These are phyloP conservation scores for Kodamaea sagamina DNA, from an alignment of 805 yeast species.

Conservation along the genomic window DNA sequence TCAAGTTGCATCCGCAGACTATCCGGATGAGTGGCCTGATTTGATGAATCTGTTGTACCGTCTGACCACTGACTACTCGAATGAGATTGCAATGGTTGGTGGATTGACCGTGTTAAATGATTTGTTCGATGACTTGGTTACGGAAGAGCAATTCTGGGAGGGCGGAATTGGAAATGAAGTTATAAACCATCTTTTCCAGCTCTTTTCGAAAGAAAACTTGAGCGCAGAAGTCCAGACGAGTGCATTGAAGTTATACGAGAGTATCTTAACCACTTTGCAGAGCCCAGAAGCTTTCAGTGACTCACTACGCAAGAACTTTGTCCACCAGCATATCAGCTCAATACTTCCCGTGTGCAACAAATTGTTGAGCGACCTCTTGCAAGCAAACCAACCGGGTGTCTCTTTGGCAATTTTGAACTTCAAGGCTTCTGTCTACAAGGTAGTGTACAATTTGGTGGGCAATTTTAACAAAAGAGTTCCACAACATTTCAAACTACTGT, in stretches of 20 bases:
- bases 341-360: conserved; percentile 21
- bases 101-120: conserved; percentile 67
- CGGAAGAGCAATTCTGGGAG: conserved; percentile 84
- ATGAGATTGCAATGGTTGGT: conserved; percentile 46
- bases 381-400: background rate
- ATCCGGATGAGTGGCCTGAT: conserved; percentile 95
- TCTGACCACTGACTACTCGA: conserved; percentile 32
- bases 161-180: conserved; percentile 64
- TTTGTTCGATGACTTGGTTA: conserved; percentile 79
- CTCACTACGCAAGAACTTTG: conserved; percentile 37
- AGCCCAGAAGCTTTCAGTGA: conserved; percentile 48
- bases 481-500: conserved; percentile 15
- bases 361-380: conserved; percentile 21
- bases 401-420: conserved; percentile 22
- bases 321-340: conserved; percentile 23
- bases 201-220: conserved; percentile 35
- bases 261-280: conserved; percentile 54
- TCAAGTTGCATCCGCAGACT: conserved; percentile 85
- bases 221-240: conserved; percentile 45
- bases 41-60: conserved; percentile 53
- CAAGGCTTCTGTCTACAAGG: conserved; percentile 31
- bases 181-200: conserved; percentile 48
- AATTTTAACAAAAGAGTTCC: conserved; percentile 29
- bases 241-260: conserved; percentile 53
- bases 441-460: conserved; percentile 27